Base-by-base conservation (phyloP, 148 eudicot species). In the Dianthus caryophyllus region DNA sequence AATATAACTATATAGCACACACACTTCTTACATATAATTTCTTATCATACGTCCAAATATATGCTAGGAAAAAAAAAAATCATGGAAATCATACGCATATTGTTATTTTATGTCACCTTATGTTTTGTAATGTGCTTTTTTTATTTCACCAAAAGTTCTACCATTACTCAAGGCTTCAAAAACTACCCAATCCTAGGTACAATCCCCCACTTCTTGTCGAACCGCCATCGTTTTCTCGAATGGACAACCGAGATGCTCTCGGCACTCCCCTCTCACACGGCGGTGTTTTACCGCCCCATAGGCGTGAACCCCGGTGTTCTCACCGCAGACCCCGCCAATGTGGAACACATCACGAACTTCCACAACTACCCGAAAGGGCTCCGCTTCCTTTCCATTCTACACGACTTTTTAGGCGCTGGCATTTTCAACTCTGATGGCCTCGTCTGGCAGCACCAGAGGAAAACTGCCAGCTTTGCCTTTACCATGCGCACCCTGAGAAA, bases 171-270 rank as follows among this genome's bases (percentile, higher is more conserved):
- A 4, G 74, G 71, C 10, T 75, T 75, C 25, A 65, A 58, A 16
- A 65, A 31, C 9, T 70, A 78, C 64, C 86, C 83, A 0, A 29
- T 82, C 16, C 36, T 83, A 4, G 90, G 90, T 30, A 73, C 76
- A 58, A 61, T 81, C 29, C 64, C 81, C 0, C 77, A 71, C 9
- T 75, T 83, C 56, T 14, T 79, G 66, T 9, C 33, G 5, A 86
- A 86, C 71, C 82, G 82, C n/a, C 79, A 75, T 39, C 77, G 82
- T 29, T 73, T 86, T 63, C 87, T 81, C 38, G 90, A 86, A 61
- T 86, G 90, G 85, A 72, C 74, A 2, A 57, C 91, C n/a, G 74
- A 69, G 2, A 52, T 73, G 67, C 72, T 82, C 51, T 60, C 76
- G 13, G 1, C 78, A 47, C 16, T 71, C 24, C 79, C 86, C 0